Evolutionary conservation across 176 grass and related monocot genomes (phyloP), one percentile per base, ranked within the genome.

Genomic region (Poa pratensis): DNA sequence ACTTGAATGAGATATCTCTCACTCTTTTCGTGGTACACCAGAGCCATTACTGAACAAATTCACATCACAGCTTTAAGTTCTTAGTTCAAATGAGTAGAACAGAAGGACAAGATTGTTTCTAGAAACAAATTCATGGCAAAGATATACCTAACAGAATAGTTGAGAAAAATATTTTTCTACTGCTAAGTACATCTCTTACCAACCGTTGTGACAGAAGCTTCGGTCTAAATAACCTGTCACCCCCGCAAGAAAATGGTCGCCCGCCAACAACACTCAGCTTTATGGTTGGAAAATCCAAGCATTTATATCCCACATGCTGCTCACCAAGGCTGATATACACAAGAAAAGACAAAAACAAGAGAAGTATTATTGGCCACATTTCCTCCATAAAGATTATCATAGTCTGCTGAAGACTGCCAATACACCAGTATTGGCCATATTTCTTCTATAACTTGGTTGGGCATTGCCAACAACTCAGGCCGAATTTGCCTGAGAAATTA

Each of bases 181-280:
- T 42, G 7, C 52, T 71, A 77, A 43, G 22, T 63, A 59, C 72
- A 82, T 84, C 24, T 85, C 63, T 94, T 86, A 97, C 93, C 82
- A 92, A 99, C 96, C 91, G 76, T 88, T 90, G 86, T 76, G 91
- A 96, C 30, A 96, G 86, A 91, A 99, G 88, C 64, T 78, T 93
- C 57, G 82, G 86, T 84, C 91, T 90, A 85, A 94, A 90, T 85
- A 96, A 62, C 77, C 75, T 86, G 68, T 94, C 81, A 72, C 96
- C 96, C 5, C 96, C 96, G 28, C 86, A 88, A 73, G 96, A 99
- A 83, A 99, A 99, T 74, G 96, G 93, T 5, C 93, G 91, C 48
- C 93, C 93, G 40, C 96, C 96, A 90, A 96, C 87, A 80, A 96
- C 67, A 86, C 90, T 92, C 34, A 99, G 71, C 86, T 92, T 99